phyloP scores from a whole-genome alignment of 495 filamentous ascomycete genomes.

The Cenococcum geophilum region DNA sequence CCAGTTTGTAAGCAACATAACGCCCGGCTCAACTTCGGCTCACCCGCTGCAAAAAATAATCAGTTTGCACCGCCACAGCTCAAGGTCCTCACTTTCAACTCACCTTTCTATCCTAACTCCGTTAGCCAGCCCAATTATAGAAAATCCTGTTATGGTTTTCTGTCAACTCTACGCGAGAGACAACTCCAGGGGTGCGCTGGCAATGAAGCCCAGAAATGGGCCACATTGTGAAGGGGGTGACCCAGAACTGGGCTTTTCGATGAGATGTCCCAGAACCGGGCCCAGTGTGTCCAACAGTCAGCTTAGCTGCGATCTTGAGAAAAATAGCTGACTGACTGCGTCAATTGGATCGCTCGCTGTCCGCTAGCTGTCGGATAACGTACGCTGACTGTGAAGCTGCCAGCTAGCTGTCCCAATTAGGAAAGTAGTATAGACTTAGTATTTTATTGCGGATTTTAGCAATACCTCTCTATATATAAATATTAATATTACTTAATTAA shows the following conservation, averaged over 20 bases:
- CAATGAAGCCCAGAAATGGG: constrained; percentile 1
- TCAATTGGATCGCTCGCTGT: too few relatives aligned
- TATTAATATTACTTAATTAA: too few relatives aligned
- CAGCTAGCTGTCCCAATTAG: too few relatives aligned
- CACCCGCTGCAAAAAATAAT: background rate
- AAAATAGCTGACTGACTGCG: too few relatives aligned
- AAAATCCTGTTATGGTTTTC: constrained; percentile 1
- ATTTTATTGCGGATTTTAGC: too few relatives aligned
- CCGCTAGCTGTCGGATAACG: too few relatives aligned
- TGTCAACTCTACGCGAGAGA: constrained; percentile 3
- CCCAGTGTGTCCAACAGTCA: too few relatives aligned
- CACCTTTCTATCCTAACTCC: constrained; percentile 1
- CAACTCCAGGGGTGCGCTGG: background rate
- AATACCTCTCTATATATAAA: too few relatives aligned
- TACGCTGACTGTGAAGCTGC: too few relatives aligned
- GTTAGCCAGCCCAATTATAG: constrained; percentile 4
- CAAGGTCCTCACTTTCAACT: constrained; percentile 1
- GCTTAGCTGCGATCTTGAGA: too few relatives aligned
- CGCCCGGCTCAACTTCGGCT: constrained; percentile 1
- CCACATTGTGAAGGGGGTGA: background rate
- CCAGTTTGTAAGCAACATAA: background rate
- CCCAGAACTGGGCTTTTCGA: constrained; percentile 1
- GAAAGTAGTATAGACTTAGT: too few relatives aligned
- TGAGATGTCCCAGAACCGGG: too few relatives aligned
- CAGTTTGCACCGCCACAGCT: constrained; percentile 3